Evolutionary conservation across 768 basidiomycete genomes (phyloP), one percentile per base, ranked within the genome.

Genomic region (Lentinus tigrinus): DNA sequence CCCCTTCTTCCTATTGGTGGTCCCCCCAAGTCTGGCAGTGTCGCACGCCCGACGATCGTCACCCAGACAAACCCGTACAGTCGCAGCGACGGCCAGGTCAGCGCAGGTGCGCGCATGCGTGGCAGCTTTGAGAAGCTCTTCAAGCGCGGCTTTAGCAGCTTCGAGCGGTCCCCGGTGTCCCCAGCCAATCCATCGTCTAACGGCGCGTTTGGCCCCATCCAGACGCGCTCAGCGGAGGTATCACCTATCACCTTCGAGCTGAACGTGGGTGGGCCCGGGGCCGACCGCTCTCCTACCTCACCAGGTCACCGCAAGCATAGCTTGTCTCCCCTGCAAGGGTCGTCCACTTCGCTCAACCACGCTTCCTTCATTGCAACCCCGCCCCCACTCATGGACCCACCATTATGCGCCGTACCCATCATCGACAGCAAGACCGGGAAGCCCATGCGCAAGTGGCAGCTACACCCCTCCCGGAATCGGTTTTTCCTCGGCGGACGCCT

Each of bases 401-500:
- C 73, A 56, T 70, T 75, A 37, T 73, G 72, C 46, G 69, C 70
- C 23, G 62, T 72, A 9, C 78, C 79, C 28, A 39, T 62, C 11
- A 48, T 67, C 16, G 61, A 66, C 38, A 61, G 56, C 26, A 69
- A 70, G 44, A 80, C 78, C 0, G 74, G 75, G 7, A 75, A 77
- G 47, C 70, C 69, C 23, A 63, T 82, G 51, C 81, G 82, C 34
- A 84, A 84, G 52, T 87, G 88, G 71, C 74, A 85, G 61, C 71
- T 78, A 19, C 85, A 91, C 68, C 83, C 85, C 1, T 91, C 91
- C 3, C 77, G 84, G 55, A 95, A 93, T 73, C 76, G 75, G 40
- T 96, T 93, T 74, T 88, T 89, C 68, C 75, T 89, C 54, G 62
- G 77, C 1, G 95, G 95, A 0, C 82, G 77, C 56, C 58, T 94